Conservation (phyloP, 164 flowering plant genomes). For the Taxillus chinensis region DNA sequence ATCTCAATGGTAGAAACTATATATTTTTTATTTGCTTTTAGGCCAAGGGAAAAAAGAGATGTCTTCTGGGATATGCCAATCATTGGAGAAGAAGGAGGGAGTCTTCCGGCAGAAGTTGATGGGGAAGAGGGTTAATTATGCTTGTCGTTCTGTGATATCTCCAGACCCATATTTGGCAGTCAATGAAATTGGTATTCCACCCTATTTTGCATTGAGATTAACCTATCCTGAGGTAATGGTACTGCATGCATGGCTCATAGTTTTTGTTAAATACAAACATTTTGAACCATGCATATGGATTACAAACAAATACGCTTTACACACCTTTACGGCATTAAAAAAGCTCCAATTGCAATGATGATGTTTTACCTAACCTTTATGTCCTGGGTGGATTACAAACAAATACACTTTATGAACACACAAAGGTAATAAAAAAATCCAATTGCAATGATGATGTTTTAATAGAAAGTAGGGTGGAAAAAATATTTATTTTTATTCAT, state of each 20-base stretch:
- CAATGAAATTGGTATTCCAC: constrained; percentile 97
- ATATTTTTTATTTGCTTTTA: constrained; percentile 11
- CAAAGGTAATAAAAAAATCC: too few species aligned
- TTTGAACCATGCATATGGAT: too few species aligned
- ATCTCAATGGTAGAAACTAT: too few species aligned
- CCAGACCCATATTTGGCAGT: constrained; percentile 98
- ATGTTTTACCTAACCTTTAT: too few species aligned
- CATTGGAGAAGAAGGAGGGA: constrained; percentile 91
- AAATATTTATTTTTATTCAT: too few species aligned
- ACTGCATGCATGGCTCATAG: background rate
- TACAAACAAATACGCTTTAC: too few species aligned
- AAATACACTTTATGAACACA: too few species aligned
- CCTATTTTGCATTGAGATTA: constrained; percentile 67
- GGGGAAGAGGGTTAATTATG: constrained; percentile 96
- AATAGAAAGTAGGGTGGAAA: too few species aligned
- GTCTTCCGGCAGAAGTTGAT: constrained; percentile 96
- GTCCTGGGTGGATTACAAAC: too few species aligned
- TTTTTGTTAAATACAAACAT: background rate
- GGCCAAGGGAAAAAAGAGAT: constrained; percentile 34
- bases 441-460: too few species aligned
- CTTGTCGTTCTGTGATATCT: constrained; percentile 96
- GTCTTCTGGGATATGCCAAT: constrained; percentile 61
- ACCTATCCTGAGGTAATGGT: constrained; percentile 88
- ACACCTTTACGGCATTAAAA: too few species aligned
- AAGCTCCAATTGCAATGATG: too few species aligned